A percentile compares a stretch with the other conserved stretches of the same genome.
Conservation (phyloP, 257 asterid species). For the Nicotiana tabacum region DNA sequence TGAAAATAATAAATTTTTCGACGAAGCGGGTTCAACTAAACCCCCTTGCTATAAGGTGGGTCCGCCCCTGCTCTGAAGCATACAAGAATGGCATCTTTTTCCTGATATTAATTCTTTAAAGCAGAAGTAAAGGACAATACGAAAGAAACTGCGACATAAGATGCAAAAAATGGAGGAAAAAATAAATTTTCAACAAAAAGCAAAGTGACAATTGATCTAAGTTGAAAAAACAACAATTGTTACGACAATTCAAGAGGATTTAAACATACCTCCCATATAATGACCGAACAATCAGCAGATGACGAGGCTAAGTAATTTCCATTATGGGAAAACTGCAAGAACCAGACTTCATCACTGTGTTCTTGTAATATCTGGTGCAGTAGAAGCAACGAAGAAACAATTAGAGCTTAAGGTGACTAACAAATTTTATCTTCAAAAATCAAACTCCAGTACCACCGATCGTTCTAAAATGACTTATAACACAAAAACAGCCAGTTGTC, state of each 20-base stretch:
- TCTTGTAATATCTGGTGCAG: slow-evolving; percentile 50
- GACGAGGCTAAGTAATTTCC: slow-evolving; percentile 86
- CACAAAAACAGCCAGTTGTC: not conserved
- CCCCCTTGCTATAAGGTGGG: no score
- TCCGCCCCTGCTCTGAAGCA: not conserved
- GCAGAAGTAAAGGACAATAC: not conserved
- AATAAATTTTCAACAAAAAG: not conserved
- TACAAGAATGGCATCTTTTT: not conserved
- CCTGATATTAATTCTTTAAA: not conserved
- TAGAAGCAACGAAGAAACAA: slow-evolving; percentile 12
- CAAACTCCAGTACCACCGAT: not conserved
- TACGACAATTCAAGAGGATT: not conserved
- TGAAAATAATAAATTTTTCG: no score
- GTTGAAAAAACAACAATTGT: not conserved
- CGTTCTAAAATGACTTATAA: not conserved
- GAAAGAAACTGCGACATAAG: not conserved
- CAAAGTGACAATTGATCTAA: not conserved
- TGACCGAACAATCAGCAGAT: slow-evolving; percentile 50
- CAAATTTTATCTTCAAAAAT: not conserved
- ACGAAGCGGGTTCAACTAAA: no score
- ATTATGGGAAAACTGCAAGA: slow-evolving; percentile 72
- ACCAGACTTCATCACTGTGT: slow-evolving; percentile 75
- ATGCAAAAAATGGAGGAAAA: not conserved
- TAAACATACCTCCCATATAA: slow-evolving; percentile 73
- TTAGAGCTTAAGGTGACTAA: slow-evolving; percentile 4